These are phyloP conservation scores for Amanita inopinata DNA, from an alignment of 768 basidiomycete species.

Conservation along the genomic window DNA sequence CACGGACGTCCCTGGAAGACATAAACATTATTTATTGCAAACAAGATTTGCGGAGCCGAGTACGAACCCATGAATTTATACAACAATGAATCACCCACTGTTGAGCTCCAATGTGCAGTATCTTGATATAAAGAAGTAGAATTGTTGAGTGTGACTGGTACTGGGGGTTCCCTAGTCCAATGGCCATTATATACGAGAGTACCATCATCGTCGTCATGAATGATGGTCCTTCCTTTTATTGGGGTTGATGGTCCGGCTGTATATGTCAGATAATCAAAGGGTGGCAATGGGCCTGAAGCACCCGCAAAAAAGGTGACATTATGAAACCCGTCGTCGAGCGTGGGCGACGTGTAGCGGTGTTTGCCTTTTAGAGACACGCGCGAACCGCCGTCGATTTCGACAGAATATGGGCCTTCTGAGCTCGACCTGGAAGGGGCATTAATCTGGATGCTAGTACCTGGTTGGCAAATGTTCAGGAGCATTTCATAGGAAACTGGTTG, in stretches of 20 bases:
- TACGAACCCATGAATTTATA: constrained; percentile 27
- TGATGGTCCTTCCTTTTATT: constrained; percentile 24
- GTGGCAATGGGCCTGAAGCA: constrained; percentile 17
- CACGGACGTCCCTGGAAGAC: constrained; percentile 24
- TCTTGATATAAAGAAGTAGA: constrained; percentile 21
- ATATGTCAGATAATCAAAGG: constrained; percentile 32
- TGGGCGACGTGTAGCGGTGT: constrained; percentile 23
- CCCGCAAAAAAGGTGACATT: constrained; percentile 26
- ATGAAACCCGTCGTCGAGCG: constrained; percentile 26
- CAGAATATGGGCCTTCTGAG: constrained; percentile 19
- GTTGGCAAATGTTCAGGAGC: background rate
- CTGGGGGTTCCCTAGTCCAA: constrained; percentile 21
- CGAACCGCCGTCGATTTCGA: constrained; percentile 28
- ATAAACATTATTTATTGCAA: too few species aligned
- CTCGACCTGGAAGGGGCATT: constrained; percentile 14
- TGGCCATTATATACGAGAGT: constrained; percentile 22
- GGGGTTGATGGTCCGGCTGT: constrained; percentile 26
- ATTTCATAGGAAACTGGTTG: background rate
- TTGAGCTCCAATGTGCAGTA: constrained; percentile 28
- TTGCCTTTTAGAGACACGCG: constrained; percentile 21
- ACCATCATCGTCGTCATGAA: constrained; percentile 27
- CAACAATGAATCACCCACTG: constrained; percentile 23
- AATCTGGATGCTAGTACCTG: constrained; percentile 25
- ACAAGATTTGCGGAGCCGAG: background rate
- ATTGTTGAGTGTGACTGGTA: constrained; percentile 16